phyloP scores from a whole-genome alignment of 352 stramenopile genomes.

The Elongisporangium prolatum region DNA sequence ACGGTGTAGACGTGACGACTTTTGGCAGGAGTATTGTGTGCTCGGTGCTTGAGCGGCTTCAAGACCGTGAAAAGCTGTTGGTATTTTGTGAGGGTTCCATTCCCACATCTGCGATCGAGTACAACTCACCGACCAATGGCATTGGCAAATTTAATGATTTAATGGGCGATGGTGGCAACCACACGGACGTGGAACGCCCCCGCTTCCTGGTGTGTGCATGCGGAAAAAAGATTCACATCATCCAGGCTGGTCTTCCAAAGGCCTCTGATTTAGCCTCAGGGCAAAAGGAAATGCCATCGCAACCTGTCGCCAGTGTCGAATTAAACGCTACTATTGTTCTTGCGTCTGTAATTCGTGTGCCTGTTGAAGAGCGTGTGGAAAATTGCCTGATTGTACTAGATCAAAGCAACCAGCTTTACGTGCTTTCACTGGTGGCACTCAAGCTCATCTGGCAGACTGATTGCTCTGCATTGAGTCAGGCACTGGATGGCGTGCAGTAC shows the following conservation, averaged over 20 bases:
- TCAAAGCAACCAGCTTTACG: slow-evolving; percentile 59
- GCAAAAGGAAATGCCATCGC: slow-evolving; percentile 33
- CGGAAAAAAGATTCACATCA: slow-evolving; percentile 46
- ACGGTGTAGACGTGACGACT: slow-evolving; percentile 43
- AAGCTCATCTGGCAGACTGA: slow-evolving; percentile 47
- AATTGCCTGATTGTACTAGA: slow-evolving; percentile 63
- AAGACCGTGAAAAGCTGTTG: slow-evolving; percentile 45
- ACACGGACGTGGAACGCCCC: slow-evolving; percentile 28
- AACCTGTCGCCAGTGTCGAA: slow-evolving; percentile 50
- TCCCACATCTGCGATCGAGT: slow-evolving; percentile 4
- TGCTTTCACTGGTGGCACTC: slow-evolving; percentile 56
- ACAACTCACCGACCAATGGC: slow-evolving; percentile 3
- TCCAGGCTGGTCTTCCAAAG: slow-evolving; percentile 40
- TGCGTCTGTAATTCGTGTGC: slow-evolving; percentile 50
- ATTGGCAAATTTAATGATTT: slow-evolving; percentile 7
- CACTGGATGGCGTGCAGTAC: slow-evolving; percentile 32
- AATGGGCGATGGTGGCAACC: slow-evolving; percentile 10
- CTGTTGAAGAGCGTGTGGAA: slow-evolving; percentile 48
- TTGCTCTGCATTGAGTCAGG: slow-evolving; percentile 21
- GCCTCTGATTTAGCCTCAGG: slow-evolving; percentile 57
- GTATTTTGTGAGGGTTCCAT: slow-evolving; percentile 39
- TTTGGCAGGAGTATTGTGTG: slow-evolving; percentile 36
- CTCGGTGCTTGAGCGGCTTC: slow-evolving; percentile 43
- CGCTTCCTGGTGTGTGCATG: slow-evolving; percentile 59
- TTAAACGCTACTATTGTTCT: slow-evolving; percentile 33